Base-by-base conservation (phyloP, 306 rosid species). In the Cicer yamashitae region DNA sequence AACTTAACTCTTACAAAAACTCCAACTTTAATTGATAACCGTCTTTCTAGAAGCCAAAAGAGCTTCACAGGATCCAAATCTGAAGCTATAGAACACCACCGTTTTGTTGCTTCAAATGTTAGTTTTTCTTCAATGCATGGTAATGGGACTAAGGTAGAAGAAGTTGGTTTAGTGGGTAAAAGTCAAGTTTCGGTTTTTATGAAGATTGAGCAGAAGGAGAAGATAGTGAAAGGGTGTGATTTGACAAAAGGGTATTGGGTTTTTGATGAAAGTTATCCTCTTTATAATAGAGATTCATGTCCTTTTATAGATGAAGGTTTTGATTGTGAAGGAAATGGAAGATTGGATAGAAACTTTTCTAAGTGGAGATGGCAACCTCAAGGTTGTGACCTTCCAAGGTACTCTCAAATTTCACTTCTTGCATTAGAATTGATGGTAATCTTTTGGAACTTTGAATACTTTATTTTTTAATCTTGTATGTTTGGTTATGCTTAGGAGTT, bases 281-380 rank as follows among this genome's bases (percentile, higher is more conserved):
- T 89, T 78, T 94, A 94, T 77, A 54, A 80, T 37, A 84, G 79
- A 78, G 74, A 5, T 80, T 90, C 97, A 1, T 94, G 97, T 79
- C 87, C 96, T 79, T 92, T 87, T 54, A 86, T 94, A 65, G 99
- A 94, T 74, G 97, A 94, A 84, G 99, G 96, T 48, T 91, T 94
- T 71, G 87, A 94, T 84, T 94, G 99, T 62, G 82, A 79, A 46
- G 91, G 90, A 1, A 94, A 92, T 82, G 99, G 99, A 74, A 94
- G 99, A 79, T 71, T 75, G 75, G 92, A 94, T 75, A 86, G 87
- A 60, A 83, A 79, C 53, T 94, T 84, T 84, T 79, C 82, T 65
- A 91, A 89, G 76, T 89, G 88, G 96, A 89, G 91, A 83, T 94
- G 99, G 99, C 92, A 89, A 11, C 93, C 93, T 43, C 81, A 84